A percentile compares a stretch with the other conserved stretches of the same genome.
Conservation (phyloP, 371 early-diverging fungal species). For the Saksenaea vasiformis region DNA sequence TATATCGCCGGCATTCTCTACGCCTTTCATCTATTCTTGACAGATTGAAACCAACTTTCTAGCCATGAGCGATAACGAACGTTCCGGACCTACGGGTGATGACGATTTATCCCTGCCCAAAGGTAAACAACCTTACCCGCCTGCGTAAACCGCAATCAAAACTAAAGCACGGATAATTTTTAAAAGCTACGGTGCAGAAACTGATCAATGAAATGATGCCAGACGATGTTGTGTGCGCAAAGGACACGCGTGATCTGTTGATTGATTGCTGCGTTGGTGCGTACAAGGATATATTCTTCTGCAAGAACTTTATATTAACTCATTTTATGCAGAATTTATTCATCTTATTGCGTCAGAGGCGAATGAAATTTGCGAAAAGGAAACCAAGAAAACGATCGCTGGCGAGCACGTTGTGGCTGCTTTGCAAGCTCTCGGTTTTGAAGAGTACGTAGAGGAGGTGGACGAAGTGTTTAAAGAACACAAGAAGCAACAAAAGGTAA, state of each 20-base stretch:
- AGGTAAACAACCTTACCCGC: conserved; percentile 45
- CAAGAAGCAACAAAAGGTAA: conserved; percentile 83
- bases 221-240: conserved; percentile 84
- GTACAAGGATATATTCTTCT: conserved; percentile 8
- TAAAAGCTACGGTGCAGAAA: conserved; percentile 94
- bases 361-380: conserved; percentile 97
- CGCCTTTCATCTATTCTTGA: neutral
- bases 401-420: conserved; percentile 96
- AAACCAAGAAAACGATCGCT: conserved; percentile 97
- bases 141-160: conserved; percentile 1
- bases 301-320: neutral
- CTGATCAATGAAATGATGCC: conserved; percentile 96
- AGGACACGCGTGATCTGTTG: conserved; percentile 94
- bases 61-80: conserved; percentile 79
- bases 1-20: neutral
- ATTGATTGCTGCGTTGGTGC: conserved; percentile 93
- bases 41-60: neutral
- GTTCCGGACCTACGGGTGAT: conserved; percentile 59
- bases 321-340: conserved; percentile 77
- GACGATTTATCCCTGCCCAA: conserved; percentile 89
- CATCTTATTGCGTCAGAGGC: conserved; percentile 93
- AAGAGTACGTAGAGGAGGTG: conserved; percentile 88
- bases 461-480: conserved; percentile 90
- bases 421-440: conserved; percentile 91
- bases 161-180: neutral